Evolutionary conservation across 495 filamentous ascomycete species (phyloP).

Genomic region (Rostrohypoxylon terebratum): DNA sequence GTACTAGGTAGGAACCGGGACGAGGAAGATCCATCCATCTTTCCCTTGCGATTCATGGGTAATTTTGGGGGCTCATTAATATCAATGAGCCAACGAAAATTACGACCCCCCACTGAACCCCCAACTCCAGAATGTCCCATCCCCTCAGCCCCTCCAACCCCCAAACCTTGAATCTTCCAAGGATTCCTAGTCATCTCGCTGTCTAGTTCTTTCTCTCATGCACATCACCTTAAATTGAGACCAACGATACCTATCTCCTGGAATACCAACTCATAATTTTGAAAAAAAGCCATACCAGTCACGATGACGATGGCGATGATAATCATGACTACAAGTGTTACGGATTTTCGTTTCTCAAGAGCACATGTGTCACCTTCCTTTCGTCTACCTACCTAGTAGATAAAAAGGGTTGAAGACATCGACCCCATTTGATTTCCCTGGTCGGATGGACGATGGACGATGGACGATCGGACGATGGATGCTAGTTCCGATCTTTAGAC

Average conservation of each 20-base stretch:
- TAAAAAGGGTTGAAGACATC: background rate
- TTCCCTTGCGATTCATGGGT: background rate
- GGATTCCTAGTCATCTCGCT: background rate
- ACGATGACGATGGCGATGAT: constrained; percentile 10
- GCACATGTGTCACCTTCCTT: constrained; percentile 32
- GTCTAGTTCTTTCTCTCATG: constrained; percentile 14
- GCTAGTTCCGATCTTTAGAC: constrained; percentile 4
- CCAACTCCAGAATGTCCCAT: constrained; percentile 1
- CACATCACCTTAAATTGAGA: constrained; percentile 24
- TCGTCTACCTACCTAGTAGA: constrained; percentile 12
- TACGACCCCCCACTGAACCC: constrained; percentile 23
- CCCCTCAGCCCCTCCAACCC: constrained; percentile 17
- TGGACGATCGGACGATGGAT: constrained; percentile 10
- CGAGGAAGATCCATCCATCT: constrained; percentile 7
- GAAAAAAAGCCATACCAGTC: constrained; percentile 2
- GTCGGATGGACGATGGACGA: constrained; percentile 15
- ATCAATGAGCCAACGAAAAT: background rate
- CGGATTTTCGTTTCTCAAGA: constrained; percentile 11
- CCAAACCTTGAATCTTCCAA: constrained; percentile 4
- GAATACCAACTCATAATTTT: background rate
- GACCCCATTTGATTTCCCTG: constrained; percentile 24
- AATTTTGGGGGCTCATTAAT: constrained; percentile 8
- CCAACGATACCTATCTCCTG: background rate
- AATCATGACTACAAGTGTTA: constrained; percentile 10
- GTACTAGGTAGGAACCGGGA: no score